Conservation (phyloP, 345 rosid genomes). For the Gossypium ekmanianum region DNA sequence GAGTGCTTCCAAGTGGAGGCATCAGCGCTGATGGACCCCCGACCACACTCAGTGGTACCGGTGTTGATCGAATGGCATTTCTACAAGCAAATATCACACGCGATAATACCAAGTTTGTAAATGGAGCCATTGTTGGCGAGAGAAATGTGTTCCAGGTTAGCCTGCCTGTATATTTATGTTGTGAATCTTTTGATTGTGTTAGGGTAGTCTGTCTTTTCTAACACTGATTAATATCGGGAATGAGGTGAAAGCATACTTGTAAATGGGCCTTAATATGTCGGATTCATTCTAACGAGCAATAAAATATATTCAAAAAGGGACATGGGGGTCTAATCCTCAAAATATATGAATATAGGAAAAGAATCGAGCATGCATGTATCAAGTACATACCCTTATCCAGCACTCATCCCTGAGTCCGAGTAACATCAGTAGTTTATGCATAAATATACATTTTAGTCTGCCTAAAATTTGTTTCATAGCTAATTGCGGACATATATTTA, state of each 20-base stretch:
- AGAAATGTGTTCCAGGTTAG: slow-evolving; percentile 96
- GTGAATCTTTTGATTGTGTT: slow-evolving; percentile 2
- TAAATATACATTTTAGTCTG: neutral
- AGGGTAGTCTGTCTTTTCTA: slow-evolving; percentile 2
- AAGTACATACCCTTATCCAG: neutral
- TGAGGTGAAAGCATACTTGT: neutral
- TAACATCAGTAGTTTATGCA: neutral
- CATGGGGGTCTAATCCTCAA: too few species aligned
- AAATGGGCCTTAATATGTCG: neutral
- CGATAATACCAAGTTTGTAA: slow-evolving; percentile 87
- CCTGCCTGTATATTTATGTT: slow-evolving; percentile 8
- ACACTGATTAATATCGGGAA: neutral
- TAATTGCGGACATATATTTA: slow-evolving; percentile 18
- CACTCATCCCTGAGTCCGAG: neutral
- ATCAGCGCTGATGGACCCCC: slow-evolving; percentile 99
- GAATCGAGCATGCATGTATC: neutral
- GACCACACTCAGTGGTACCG: slow-evolving; percentile 97
- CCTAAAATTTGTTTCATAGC: neutral
- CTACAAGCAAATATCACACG: slow-evolving; percentile 95
- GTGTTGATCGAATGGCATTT: slow-evolving; percentile 85
- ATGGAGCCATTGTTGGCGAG: slow-evolving; percentile 96
- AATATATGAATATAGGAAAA: neutral
- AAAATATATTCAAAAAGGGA: too few species aligned
- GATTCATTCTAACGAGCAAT: neutral
- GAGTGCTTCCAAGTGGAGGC: slow-evolving; percentile 96